Evolutionary conservation across 805 yeast species (phyloP), one percentile per base, ranked within the genome.

Genomic region (Candida parachauliodes): DNA sequence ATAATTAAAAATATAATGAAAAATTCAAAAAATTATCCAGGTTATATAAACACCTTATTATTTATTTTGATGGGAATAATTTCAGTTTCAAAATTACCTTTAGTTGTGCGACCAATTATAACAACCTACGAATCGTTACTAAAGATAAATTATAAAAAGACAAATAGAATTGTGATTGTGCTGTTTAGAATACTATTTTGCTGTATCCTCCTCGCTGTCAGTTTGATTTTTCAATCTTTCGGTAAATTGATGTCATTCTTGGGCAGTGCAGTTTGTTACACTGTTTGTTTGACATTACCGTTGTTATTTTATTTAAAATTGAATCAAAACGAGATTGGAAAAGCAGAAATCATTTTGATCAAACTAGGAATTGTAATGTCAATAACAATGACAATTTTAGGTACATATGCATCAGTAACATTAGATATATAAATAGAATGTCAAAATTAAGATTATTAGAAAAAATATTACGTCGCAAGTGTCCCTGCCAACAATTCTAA

Each of bases 1-100:
- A 72, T 89, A 41, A 85, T 95, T 2, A 83, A 84, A 51, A 84
- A 83, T 41, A 68, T 88, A 30, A 68, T 88, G 58, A 51, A 68
- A 9, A 82, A 84, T 3, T 50, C 63, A 4, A 27, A 19, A 24
- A 85, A 87, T 0, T 88, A 83, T 52, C 94, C 96, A 1, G 48
- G 55, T 10, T 74, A 77, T 57, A 69, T 83, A 23, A 56, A 54
- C 24, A 51, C 57, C 1, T 32, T 51, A 18, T 49, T 65, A 14
- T 51, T 65, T 39, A 37, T 55, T 2, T 47, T 65, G n/a, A 54
- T 68, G 50, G 68, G 69, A 4, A 26, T 67, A 19, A 48, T 68
- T 11, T 68, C 73, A 7, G 43, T 68, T n/a, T 63, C 67, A 25
- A 68, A 68, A 41, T 48, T 65, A 30, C 71, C 73, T 2, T 52